Percentiles rank a stretch among this genome's conserved stretches.
phyloP scores from a whole-genome alignment of 441 rosid species.

The Euphorbia schlechtendalii region DNA sequence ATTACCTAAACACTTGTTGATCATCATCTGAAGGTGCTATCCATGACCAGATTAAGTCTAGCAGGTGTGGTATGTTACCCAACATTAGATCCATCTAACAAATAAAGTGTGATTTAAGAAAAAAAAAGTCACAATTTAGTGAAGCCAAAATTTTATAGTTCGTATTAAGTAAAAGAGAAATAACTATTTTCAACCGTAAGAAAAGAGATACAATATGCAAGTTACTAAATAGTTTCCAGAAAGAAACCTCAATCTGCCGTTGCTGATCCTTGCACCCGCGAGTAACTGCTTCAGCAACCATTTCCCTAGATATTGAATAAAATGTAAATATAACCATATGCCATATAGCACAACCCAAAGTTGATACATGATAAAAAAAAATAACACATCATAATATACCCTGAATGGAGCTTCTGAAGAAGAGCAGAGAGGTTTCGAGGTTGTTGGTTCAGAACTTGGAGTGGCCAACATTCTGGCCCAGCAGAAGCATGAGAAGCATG shows the following conservation, averaged over 20 bases:
- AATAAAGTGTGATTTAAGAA: slow-evolving; percentile 20
- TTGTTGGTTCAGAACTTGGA: slow-evolving; percentile 84
- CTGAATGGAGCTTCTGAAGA: slow-evolving; percentile 96
- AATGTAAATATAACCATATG: slow-evolving; percentile 14
- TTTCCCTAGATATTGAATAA: slow-evolving; percentile 49
- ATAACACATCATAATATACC: slow-evolving; percentile 33
- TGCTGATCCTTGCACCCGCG: slow-evolving; percentile 96
- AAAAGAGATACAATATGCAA: slow-evolving; percentile 8
- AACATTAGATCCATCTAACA: slow-evolving; percentile 93
- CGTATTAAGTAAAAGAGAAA: not conserved
- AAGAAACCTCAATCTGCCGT: slow-evolving; percentile 81
- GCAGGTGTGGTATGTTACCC: slow-evolving; percentile 80
- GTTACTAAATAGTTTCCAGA: slow-evolving; percentile 5
- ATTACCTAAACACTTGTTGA: slow-evolving; percentile 75
- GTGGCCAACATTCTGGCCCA: slow-evolving; percentile 91
- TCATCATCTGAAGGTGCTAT: slow-evolving; percentile 92
- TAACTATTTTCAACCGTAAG: slow-evolving; percentile 7
- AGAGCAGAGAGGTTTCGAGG: slow-evolving; percentile 81
- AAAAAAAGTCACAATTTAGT: not conserved
- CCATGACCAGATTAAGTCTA: slow-evolving; percentile 96
- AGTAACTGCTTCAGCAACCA: slow-evolving; percentile 78
- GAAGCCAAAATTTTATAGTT: not conserved
- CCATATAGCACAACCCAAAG: slow-evolving; percentile 9
- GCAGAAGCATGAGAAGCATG: slow-evolving; percentile 35
- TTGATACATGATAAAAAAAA: not conserved